Conservation (phyloP, 2,329 filamentous ascomycete genomes). For the Chaetomium sp. region DNA sequence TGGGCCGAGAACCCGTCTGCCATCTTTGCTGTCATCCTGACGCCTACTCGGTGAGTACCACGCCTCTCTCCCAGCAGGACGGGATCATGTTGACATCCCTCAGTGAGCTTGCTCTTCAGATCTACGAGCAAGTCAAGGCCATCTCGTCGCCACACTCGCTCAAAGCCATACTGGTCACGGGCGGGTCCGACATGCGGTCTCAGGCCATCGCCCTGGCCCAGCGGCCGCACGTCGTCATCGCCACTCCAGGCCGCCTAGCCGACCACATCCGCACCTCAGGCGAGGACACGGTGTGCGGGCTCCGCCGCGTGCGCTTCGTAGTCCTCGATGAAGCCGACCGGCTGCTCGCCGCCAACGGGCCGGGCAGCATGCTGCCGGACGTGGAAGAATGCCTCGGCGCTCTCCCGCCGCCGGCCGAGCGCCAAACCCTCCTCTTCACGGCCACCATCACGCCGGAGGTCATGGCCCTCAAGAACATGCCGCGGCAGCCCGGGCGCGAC, state of each 20-base stretch:
- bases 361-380: slow-evolving; percentile 91
- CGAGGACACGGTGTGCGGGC: slow-evolving; percentile 81
- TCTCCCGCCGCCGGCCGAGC: slow-evolving; percentile 72
- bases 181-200: slow-evolving; percentile 86
- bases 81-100: slow-evolving; percentile 24
- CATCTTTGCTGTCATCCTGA: slow-evolving; percentile 87
- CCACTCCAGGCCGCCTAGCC: slow-evolving; percentile 87
- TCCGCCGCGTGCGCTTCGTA: slow-evolving; percentile 78
- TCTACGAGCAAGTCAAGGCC: slow-evolving; percentile 93
- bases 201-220: slow-evolving; percentile 84
- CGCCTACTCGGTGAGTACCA: slow-evolving; percentile 68
- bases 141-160: slow-evolving; percentile 86
- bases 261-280: slow-evolving; percentile 93
- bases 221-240: slow-evolving; percentile 88
- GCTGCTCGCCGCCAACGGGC: slow-evolving; percentile 70
- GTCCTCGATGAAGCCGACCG: slow-evolving; percentile 96
- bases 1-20: slow-evolving; percentile 92
- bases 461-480: slow-evolving; percentile 77
- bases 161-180: slow-evolving; percentile 86
- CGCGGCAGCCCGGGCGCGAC: slow-evolving; percentile 66
- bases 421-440: slow-evolving; percentile 96
- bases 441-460: slow-evolving; percentile 95
- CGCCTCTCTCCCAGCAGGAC: background rate
- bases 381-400: slow-evolving; percentile 84
- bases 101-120: slow-evolving; percentile 88